Base-by-base conservation (phyloP, 2,329 filamentous ascomycete species). In the Aspergillus glaucus region DNA sequence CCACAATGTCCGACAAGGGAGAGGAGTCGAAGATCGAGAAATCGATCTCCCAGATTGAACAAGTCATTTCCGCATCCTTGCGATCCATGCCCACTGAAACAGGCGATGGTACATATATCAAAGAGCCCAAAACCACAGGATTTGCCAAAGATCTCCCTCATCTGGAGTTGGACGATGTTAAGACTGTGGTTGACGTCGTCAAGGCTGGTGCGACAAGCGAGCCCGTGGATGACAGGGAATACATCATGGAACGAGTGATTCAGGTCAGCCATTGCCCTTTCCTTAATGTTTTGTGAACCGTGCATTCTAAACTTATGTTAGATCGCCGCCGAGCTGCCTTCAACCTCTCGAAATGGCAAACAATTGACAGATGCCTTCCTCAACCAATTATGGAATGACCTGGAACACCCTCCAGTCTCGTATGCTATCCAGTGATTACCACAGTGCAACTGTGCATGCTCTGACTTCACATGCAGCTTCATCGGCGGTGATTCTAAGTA, bases 201-300 rank as follows among this genome's bases (percentile, higher is more conserved):
- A 72, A 73, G 19, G 67, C 62, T 44, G 60, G 72, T 17, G 57
- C 66, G 48, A 73, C 74, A n/a, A 78, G 79, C 2, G 69, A 79
- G 39, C 74, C 75, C 6, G 65, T 80, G 14, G 73, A 87, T 57
- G 84, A 87, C 59, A 83, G 79, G 61, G 75, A 75, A 1, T 82
- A 82, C 58, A 67, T 80, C 10, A 82, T 82, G 79, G 80, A 84
- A 59, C 69, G 73, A 21, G 61, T 82, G 50, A 76, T 84, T 44
- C 67, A 75, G 50, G 68, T 73, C 44, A 48, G 58, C 44, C 46
- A 2, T 6, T 42, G 9, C 15, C 12, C 8, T 49, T 30, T 12
- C 4, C 26, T 9, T 30, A 12, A 4, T 30, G 5, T 12, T 12
- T 28, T 12, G 9, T 30, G 26, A 12, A 30, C 10, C 5, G 2